These are phyloP conservation scores for Tolypocladium paradoxum DNA, from an alignment of 2,329 filamentous ascomycete species.

Conservation along the genomic window DNA sequence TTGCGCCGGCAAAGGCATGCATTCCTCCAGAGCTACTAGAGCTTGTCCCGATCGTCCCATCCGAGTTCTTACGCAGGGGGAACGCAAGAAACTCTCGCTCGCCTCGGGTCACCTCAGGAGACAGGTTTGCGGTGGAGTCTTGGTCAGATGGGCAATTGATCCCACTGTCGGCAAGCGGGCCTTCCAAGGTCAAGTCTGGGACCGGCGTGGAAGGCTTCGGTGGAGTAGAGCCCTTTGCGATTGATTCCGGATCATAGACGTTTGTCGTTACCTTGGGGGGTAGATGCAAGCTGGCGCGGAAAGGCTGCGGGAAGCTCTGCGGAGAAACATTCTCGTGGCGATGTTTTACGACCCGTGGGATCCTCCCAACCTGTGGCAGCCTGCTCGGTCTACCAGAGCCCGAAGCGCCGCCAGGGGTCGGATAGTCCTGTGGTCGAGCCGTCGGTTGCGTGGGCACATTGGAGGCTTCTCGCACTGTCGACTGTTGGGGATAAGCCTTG, in stretches of 20 bases:
- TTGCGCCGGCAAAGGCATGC: conserved; percentile 49
- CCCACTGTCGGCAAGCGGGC: conserved; percentile 20
- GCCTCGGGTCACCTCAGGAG: conserved; percentile 18
- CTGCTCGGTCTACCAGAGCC: conserved; percentile 37
- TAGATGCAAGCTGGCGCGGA: conserved; percentile 42
- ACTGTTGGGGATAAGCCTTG: background rate
- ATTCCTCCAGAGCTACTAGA: conserved; percentile 56
- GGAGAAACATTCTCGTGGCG: conserved; percentile 56
- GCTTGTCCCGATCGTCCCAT: conserved; percentile 34
- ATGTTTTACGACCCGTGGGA: conserved; percentile 68
- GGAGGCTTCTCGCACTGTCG: background rate
- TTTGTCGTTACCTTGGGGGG: conserved; percentile 19
- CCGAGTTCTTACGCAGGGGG: conserved; percentile 60
- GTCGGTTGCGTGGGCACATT: background rate
- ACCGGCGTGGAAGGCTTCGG: conserved; percentile 26
- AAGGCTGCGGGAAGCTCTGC: conserved; percentile 79
- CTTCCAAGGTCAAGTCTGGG: conserved; percentile 25
- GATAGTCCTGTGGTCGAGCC: background rate
- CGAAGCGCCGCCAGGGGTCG: background rate
- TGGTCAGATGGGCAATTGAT: conserved; percentile 19
- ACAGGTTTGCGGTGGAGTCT: conserved; percentile 18
- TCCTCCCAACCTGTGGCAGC: conserved; percentile 72
- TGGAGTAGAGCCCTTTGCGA: conserved; percentile 38
- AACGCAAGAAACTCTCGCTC: conserved; percentile 62
- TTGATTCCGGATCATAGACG: conserved; percentile 21